These are phyloP conservation scores for Saccharomyces cerevisiae DNA, from an alignment of 805 yeast genomes.

Conservation along the genomic window DNA sequence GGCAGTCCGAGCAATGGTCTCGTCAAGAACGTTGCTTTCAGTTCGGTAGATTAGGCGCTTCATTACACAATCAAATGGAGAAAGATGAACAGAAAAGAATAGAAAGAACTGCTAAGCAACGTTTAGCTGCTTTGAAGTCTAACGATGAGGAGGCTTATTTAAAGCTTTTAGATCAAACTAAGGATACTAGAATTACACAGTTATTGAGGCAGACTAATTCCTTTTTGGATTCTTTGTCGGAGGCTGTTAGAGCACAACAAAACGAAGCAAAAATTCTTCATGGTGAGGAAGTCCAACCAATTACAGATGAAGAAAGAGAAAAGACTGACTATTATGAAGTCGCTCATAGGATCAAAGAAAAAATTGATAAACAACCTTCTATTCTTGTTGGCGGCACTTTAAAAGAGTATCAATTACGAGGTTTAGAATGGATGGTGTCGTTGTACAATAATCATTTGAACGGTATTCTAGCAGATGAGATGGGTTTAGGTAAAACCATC, in stretches of 20 bases:
- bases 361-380: slow-evolving; percentile 54
- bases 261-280: slow-evolving; percentile 30
- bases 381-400: slow-evolving; percentile 69
- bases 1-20: slow-evolving; percentile 18
- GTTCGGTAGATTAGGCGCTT: slow-evolving; percentile 23
- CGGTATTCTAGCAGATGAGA: slow-evolving; percentile 97
- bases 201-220: slow-evolving; percentile 70
- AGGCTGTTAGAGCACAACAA: slow-evolving; percentile 73
- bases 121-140: slow-evolving; percentile 79
- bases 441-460: slow-evolving; percentile 87
- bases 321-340: slow-evolving; percentile 75
- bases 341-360: slow-evolving; percentile 68
- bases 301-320: slow-evolving; percentile 46
- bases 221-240: slow-evolving; percentile 69
- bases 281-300: slow-evolving; percentile 33
- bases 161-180: slow-evolving; percentile 75
- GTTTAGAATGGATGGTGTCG: slow-evolving; percentile 98
- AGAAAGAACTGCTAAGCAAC: slow-evolving; percentile 77
- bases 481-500: slow-evolving; percentile 96
- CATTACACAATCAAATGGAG: slow-evolving; percentile 38
- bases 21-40: slow-evolving; percentile 25
- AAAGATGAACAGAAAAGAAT: slow-evolving; percentile 68
- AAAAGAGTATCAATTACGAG: slow-evolving; percentile 81
- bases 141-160: slow-evolving; percentile 85
- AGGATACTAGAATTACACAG: slow-evolving; percentile 81